These are phyloP conservation scores for Smithsoniella earleae DNA, from an alignment of 163 green algal genomes.

Conservation along the genomic window DNA sequence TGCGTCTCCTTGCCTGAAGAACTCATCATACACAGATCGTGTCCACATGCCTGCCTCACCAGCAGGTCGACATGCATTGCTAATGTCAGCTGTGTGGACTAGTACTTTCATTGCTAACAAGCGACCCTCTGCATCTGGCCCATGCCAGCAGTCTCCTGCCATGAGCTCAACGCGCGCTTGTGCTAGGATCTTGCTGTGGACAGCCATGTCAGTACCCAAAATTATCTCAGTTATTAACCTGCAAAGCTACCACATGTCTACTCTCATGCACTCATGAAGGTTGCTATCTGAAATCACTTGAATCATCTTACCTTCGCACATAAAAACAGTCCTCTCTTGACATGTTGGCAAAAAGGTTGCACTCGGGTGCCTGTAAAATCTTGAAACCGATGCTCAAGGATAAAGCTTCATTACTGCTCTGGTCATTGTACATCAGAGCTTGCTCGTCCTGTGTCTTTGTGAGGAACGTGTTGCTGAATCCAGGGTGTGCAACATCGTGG, in stretches of 20 bases:
- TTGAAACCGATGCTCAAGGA: constrained; percentile 30
- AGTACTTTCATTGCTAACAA: constrained; percentile 18
- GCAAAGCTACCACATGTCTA: too few relatives aligned
- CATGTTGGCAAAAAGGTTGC: constrained; percentile 29
- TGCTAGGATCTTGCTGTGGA: constrained; percentile 28
- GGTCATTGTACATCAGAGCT: constrained; percentile 28
- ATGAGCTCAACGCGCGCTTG: constrained; percentile 1
- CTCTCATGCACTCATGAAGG: too few relatives aligned
- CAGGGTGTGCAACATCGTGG: constrained; percentile 27
- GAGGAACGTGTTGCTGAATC: constrained; percentile 25
- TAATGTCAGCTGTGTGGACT: constrained; percentile 27
- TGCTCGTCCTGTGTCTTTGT: constrained; percentile 11
- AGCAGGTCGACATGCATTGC: constrained; percentile 12
- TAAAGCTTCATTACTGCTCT: constrained; percentile 28
- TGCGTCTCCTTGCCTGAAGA: constrained; percentile 21
- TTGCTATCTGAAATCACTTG: too few relatives aligned
- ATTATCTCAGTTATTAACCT: constrained; percentile 26
- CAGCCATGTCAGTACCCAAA: constrained; percentile 21
- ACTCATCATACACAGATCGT: constrained; percentile 26
- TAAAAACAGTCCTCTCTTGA: constrained; percentile 28
- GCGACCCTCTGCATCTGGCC: constrained; percentile 21
- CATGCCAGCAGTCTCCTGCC: background rate
- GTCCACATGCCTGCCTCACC: constrained; percentile 26
- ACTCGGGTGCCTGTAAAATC: constrained; percentile 25
- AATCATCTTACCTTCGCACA: constrained; percentile 11